A percentile compares a stretch with the other conserved stretches of the same genome.
These are phyloP conservation scores for Heterococcus sp. DNA, from an alignment of 108 stramenopile genomes.

Conservation along the genomic window DNA sequence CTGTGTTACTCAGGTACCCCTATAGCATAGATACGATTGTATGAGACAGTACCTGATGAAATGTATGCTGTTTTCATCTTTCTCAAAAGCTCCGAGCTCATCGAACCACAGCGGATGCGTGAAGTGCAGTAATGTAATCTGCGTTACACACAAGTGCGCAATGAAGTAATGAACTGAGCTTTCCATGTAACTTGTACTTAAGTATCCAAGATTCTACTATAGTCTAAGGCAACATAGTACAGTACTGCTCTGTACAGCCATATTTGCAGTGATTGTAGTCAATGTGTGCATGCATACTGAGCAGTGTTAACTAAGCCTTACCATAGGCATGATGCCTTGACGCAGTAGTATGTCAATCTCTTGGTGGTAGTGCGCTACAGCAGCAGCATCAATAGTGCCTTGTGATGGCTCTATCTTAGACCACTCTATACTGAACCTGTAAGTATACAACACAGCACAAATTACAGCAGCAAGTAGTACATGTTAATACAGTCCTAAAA, in stretches of 20 bases:
- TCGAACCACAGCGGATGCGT: constrained; percentile 40
- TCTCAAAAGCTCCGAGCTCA: constrained; percentile 21
- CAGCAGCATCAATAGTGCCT: constrained; percentile 3
- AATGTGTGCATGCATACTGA: background rate
- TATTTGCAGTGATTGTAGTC: background rate
- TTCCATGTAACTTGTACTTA: no score
- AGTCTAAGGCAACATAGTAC: background rate
- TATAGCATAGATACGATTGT: no score
- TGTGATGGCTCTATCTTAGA: constrained; percentile 22
- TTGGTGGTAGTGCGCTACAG: background rate
- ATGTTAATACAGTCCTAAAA: no score
- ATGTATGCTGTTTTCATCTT: background rate
- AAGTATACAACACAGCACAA: no score
- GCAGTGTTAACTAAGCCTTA: background rate
- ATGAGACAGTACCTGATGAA: no score
- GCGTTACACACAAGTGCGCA: background rate
- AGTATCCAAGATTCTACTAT: no score
- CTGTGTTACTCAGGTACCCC: no score
- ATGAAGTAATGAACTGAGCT: no score
- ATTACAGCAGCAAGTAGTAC: no score
- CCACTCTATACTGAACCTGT: constrained; percentile 40
- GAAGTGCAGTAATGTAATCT: constrained; percentile 34
- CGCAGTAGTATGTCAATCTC: background rate
- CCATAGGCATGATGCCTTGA: background rate
- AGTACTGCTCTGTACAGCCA: no score